Percentiles rank a stretch among this genome's conserved stretches.
Evolutionary conservation across 139 green algal genomes (phyloP).

Genomic region (Astrephomene gubernaculifera): DNA sequence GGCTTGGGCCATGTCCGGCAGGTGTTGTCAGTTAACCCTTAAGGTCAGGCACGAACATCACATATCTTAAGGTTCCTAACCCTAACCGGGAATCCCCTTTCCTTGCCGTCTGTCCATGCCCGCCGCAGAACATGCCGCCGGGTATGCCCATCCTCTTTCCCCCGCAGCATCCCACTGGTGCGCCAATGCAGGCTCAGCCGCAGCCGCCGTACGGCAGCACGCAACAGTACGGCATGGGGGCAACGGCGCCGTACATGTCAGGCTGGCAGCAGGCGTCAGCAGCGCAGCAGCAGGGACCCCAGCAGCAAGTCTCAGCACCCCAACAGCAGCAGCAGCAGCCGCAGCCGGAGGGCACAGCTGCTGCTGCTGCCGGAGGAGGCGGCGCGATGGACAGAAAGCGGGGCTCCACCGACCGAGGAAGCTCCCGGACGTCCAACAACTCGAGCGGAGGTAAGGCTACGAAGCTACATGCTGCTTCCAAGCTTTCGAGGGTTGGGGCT

Average conservation of each 20-base stretch:
- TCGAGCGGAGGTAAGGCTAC: no score
- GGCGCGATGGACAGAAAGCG: neutral
- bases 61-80: no score
- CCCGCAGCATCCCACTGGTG: neutral
- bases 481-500: no score
- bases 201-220: neutral
- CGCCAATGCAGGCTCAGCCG: neutral
- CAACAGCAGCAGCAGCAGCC: conserved; percentile 3
- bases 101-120: neutral
- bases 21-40: no score
- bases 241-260: conserved; percentile 1
- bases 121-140: conserved; percentile 35
- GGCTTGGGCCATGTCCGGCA: no score
- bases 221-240: neutral
- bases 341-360: neutral
- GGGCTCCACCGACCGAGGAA: no score
- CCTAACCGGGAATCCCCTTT: no score
- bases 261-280: conserved; percentile 1
- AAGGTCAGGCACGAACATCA: no score
- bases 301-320: no score
- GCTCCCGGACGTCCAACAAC: no score
- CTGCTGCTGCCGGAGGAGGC: neutral
- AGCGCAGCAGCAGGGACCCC: conserved; percentile 5
- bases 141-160: conserved; percentile 38
- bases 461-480: no score